Evolutionary conservation across 306 rosid species (phyloP), one percentile per base, ranked within the genome.

Genomic region (Citrullus mucosospermus): DNA sequence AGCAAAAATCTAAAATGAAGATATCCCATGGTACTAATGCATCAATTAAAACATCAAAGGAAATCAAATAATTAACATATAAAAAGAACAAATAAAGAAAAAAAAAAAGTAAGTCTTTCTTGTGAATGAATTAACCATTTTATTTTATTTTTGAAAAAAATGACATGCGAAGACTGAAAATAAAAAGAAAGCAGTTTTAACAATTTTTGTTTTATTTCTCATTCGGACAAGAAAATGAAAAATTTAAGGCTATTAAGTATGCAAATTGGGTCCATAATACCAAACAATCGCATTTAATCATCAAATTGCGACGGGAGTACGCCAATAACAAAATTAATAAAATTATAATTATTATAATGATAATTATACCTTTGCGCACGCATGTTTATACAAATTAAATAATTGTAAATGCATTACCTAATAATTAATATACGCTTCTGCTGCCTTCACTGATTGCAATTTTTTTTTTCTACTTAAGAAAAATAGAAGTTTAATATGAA

Each of bases 241-340:
- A 14, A 73, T 28, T 30, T 15, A 73, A 30, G 28, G 61, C 28
- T 8, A 50, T 70, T 70, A 20, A 68, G 5, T 9, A n/a, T 11
- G 15, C 18, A 68, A 68, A 68, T 68, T 43, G 75, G 53, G 54
- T 68, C 75, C 75, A 68, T 48, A 71, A 71, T 48, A 22, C 77
- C 43, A 71, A 71, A 71, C 41, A 13, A 20, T 22, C 57, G 38
- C 56, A 43, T 70, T 67, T 70, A 70, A 70, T 70, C 76, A 70
- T 67, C 54, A 44, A 43, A 69, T 43, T 43, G 56, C 34, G 75
- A 69, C n/a, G 56, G 75, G 25, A 69, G 75, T 69, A 69, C 51
- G 43, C 11, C 41, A 28, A 71, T 22, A 6, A 25, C 51, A 12
- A 43, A 13, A 13, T 17, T 4, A 46, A 4, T 6, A 13, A n/a